A percentile compares a stretch with the other conserved stretches of the same genome.
Conservation (phyloP, 2,329 filamentous ascomycete species). For the Helotiales sp. region DNA sequence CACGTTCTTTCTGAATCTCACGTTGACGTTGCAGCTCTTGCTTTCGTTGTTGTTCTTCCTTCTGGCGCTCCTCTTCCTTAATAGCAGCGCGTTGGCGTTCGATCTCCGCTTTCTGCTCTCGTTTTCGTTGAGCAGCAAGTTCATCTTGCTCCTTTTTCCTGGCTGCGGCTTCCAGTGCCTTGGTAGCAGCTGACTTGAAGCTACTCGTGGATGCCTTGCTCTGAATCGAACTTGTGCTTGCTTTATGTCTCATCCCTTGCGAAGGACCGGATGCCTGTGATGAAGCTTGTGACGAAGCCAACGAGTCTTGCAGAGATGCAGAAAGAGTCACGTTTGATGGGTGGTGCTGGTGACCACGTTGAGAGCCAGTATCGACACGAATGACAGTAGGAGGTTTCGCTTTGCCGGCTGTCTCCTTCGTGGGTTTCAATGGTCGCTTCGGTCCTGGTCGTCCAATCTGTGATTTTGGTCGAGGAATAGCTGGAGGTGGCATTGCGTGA, state of each 20-base stretch:
- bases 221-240: constrained; percentile 49
- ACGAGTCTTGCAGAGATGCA: constrained; percentile 58
- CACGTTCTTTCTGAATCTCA: constrained; percentile 43
- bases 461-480: constrained; percentile 52
- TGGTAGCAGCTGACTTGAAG: constrained; percentile 67
- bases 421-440: constrained; percentile 62
- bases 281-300: constrained; percentile 37
- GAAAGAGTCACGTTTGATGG: constrained; percentile 58
- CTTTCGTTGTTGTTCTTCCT: constrained; percentile 59
- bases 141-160: constrained; percentile 86
- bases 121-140: constrained; percentile 73
- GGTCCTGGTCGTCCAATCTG: constrained; percentile 49
- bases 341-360: constrained; percentile 62
- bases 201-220: constrained; percentile 48
- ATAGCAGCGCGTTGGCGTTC: constrained; percentile 72
- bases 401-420: constrained; percentile 58
- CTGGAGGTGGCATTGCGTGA: constrained; percentile 58
- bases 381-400: constrained; percentile 70
- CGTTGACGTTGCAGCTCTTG: constrained; percentile 56
- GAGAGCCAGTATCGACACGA: constrained; percentile 66
- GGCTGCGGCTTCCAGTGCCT: constrained; percentile 72
- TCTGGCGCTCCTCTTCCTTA: constrained; percentile 64
- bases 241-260: constrained; percentile 58
- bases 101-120: constrained; percentile 77
- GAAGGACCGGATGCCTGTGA: constrained; percentile 45